Evolutionary conservation across 2,329 filamentous ascomycete genomes (phyloP), one percentile per base, ranked within the genome.

Genomic region (Colletotrichum lentis): DNA sequence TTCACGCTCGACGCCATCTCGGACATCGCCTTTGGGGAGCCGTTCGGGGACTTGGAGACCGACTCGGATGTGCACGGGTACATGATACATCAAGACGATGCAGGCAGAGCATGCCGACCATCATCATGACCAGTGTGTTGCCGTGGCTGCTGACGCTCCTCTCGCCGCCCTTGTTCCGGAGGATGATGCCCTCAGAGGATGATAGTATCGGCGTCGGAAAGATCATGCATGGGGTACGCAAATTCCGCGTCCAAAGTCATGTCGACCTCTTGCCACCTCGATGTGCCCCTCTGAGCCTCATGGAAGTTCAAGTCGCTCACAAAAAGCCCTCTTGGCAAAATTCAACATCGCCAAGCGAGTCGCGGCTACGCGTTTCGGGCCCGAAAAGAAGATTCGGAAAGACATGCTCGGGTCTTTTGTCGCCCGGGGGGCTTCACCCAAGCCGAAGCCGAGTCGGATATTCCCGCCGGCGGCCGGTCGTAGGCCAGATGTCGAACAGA

Each of bases 1-100:
- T 83, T 86, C 46, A 85, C 84, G 0, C 74, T 87, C 0, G 85
- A 88, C 65, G 82, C 86, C 27, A 85, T 88, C 59, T 84, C 81
- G 12, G 80, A 81, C 22, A 67, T 87, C 11, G 83, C 83, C 1
- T 82, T 86, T 50, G 84, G 84, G 14, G 73, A 80, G 43, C 75
- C 80, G 0, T 85, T 85, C 67, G 83, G 83, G 5, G 83, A 81
- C 70, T 64, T 85, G 1, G 77, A 78, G 35, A 75, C 76, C 4
- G 81, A 86, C 69, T 76, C 78, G 5, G 84, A 86, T 64, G 77
- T 82, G 0, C 82, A 83, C 62, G 78, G 78, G 35, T 85, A 84
- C 69, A 80, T 85, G n/a, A n/a, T n/a, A n/a, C n/a, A n/a, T n/a
- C 39, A 73, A 77, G 61, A 82, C 82, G 3, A 79, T 81, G 0